Conservation (phyloP, 306 rosid species). For the Hippophae tibetana region DNA sequence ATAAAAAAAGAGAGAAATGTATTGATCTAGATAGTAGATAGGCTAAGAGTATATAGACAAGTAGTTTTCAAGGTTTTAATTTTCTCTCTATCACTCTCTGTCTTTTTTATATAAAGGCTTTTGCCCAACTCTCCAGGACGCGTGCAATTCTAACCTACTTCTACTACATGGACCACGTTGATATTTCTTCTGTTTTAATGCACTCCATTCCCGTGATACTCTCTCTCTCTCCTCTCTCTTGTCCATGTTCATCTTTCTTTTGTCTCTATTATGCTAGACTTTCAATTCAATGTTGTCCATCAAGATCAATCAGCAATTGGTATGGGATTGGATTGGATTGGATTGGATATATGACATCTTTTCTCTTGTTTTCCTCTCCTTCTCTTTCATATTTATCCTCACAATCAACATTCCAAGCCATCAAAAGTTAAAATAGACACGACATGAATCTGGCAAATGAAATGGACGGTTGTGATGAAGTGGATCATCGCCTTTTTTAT, state of each 20-base stretch:
- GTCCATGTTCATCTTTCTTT: neutral
- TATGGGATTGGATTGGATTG: neutral
- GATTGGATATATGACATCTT: neutral
- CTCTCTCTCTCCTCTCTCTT: constrained; percentile 1
- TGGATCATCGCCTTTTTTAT: constrained; percentile 6
- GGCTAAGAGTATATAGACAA: neutral
- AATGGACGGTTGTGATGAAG: constrained; percentile 16
- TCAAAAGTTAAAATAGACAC: constrained; percentile 13
- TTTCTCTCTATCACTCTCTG: neutral
- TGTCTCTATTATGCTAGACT: neutral
- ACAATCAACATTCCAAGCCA: constrained; percentile 21
- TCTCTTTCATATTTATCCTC: neutral
- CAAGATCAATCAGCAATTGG: neutral
- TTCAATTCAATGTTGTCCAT: neutral
- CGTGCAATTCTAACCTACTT: constrained; percentile 11
- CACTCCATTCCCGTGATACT: constrained; percentile 19
- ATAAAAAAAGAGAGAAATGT: neutral
- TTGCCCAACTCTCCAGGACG: constrained; percentile 12
- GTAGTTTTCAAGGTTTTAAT: constrained; percentile 12
- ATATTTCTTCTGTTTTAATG: constrained; percentile 8
- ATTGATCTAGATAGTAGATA: too few species aligned
- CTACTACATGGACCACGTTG: constrained; percentile 25
- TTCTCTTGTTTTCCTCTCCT: neutral
- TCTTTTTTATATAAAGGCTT: neutral
- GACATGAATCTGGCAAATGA: neutral